A percentile compares a stretch with the other conserved stretches of the same genome.
phyloP scores from a whole-genome alignment of 2,329 filamentous ascomycete species.

The Venturia asperata region DNA sequence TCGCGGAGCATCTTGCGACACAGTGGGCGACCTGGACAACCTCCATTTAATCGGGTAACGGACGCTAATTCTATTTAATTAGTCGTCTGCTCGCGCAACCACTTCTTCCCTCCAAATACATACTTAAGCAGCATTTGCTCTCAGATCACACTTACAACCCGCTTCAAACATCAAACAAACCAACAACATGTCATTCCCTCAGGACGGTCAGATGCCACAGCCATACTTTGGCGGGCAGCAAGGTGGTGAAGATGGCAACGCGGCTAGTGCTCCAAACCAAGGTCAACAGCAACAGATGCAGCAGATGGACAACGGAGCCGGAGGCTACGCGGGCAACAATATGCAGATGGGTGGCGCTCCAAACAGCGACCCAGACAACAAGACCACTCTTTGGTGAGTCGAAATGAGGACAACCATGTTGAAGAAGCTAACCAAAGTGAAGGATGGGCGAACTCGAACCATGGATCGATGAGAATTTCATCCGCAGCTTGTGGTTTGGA shows the following conservation, averaged over 20 bases:
- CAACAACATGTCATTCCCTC: slow-evolving; percentile 18
- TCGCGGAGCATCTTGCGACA: slow-evolving; percentile 4
- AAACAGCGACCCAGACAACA: slow-evolving; percentile 38
- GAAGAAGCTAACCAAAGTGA: not conserved
- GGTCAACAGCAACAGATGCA: slow-evolving; percentile 22
- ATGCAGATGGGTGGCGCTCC: slow-evolving; percentile 20
- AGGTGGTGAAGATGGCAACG: slow-evolving; percentile 17
- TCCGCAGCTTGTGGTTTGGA: slow-evolving; percentile 89
- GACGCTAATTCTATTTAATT: slow-evolving; percentile 8
- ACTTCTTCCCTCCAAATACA: not conserved
- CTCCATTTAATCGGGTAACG: not conserved
- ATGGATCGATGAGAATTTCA: slow-evolving; percentile 99
- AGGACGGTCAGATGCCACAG: slow-evolving; percentile 6
- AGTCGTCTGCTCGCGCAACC: not conserved
- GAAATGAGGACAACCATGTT: not conserved
- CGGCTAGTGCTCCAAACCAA: slow-evolving; percentile 8
- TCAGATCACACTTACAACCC: slow-evolving; percentile 29
- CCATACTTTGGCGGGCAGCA: slow-evolving; percentile 16
- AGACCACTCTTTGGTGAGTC: slow-evolving; percentile 48
- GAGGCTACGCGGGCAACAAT: not conserved
- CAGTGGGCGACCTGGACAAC: slow-evolving; percentile 2
- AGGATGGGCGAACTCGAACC: slow-evolving; percentile 99
- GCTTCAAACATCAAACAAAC: not conserved
- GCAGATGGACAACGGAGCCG: slow-evolving; percentile 21
- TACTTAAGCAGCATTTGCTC: slow-evolving; percentile 15